Conservation (phyloP, 176 grass and related monocot species). For the Aegilops tauschii region DNA sequence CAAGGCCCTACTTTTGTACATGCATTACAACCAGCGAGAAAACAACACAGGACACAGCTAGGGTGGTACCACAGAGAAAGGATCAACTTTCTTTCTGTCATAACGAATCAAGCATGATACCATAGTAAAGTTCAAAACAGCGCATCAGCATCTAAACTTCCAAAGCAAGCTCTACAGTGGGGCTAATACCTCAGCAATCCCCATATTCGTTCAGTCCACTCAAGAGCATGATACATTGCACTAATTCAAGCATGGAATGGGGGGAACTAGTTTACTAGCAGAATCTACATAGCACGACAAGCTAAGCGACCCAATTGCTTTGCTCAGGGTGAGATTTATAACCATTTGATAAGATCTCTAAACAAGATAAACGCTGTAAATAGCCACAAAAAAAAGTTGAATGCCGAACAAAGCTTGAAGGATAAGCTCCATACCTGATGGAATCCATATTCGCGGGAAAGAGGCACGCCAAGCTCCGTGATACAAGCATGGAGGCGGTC, state of each 20-base stretch:
- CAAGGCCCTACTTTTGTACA: slow-evolving; percentile 39
- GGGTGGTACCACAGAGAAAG: slow-evolving; percentile 25
- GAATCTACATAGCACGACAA: not conserved
- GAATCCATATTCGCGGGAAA: slow-evolving; percentile 78
- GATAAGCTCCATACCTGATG: slow-evolving; percentile 69
- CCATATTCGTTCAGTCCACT: not conserved
- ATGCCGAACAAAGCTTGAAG: slow-evolving; percentile 7
- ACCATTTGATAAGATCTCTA: slow-evolving; percentile 12
- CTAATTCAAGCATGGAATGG: not conserved
- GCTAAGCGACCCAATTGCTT: not conserved
- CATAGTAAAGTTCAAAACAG: slow-evolving; percentile 22
- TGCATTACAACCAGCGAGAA: slow-evolving; percentile 2
- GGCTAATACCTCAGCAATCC: not conserved
- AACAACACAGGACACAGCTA: slow-evolving; percentile 11
- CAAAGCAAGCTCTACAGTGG: not conserved
- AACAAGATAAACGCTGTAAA: not conserved
- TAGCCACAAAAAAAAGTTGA: not conserved
- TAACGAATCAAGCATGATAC: slow-evolving; percentile 32
- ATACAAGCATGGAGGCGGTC: slow-evolving; percentile 98
- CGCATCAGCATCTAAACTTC: slow-evolving; percentile 32
- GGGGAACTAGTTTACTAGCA: not conserved
- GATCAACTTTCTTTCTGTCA: slow-evolving; percentile 16
- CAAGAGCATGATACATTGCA: not conserved
- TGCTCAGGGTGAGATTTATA: not conserved
- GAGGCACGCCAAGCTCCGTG: slow-evolving; percentile 83